A percentile compares a stretch with the other conserved stretches of the same genome.
Conservation (phyloP, 2,329 filamentous ascomycete species). For the Fusarium foetens region DNA sequence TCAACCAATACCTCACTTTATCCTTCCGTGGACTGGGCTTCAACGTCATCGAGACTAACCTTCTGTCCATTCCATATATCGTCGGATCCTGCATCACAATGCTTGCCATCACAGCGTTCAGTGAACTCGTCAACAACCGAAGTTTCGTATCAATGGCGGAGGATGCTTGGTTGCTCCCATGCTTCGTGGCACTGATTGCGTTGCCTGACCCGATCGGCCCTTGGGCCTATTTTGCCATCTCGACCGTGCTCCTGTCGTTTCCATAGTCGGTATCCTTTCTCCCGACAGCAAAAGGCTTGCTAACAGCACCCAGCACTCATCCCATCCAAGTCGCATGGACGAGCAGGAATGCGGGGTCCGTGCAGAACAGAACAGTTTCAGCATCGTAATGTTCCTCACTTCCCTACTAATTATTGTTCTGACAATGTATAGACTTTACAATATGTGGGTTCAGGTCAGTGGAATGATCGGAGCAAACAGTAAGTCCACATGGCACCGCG, state of each 20-base stretch:
- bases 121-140: constrained; percentile 60
- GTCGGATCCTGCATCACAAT: constrained; percentile 60
- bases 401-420: neutral
- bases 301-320: neutral
- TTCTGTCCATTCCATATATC: constrained; percentile 62
- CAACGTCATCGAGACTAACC: constrained; percentile 61
- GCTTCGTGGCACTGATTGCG: constrained; percentile 59
- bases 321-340: neutral
- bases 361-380: constrained; percentile 64
- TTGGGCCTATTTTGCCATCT: neutral
- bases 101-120: constrained; percentile 50
- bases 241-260: neutral
- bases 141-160: constrained; percentile 58
- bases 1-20: constrained; percentile 61
- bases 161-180: constrained; percentile 65
- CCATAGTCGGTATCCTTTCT: neutral
- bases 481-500: fast-evolving
- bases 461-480: constrained; percentile 53
- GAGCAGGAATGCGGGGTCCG: neutral
- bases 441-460: constrained; percentile 56
- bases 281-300: too few relatives aligned
- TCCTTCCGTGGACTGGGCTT: constrained; percentile 62
- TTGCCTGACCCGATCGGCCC: constrained; percentile 39
- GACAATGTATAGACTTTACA: constrained; percentile 55
- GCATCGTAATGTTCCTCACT: constrained; percentile 38